Conservation (phyloP, 345 rosid species). For the Eucalyptus pauciflora region DNA sequence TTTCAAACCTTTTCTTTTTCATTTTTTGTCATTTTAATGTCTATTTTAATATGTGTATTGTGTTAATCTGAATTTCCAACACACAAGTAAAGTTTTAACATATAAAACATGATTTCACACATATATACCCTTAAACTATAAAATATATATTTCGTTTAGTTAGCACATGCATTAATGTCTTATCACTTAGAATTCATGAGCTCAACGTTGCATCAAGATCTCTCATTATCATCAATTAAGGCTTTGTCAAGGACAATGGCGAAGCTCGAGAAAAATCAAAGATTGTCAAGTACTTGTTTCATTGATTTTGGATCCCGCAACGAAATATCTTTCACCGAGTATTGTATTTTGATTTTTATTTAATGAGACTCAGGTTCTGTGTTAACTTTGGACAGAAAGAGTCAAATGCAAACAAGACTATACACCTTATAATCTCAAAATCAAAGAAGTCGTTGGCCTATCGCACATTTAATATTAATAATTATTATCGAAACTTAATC, state of each 20-base stretch:
- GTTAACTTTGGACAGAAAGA: too few relatives aligned
- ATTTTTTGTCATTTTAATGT: background rate
- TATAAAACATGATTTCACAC: background rate
- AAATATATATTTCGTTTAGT: background rate
- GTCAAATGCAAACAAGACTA: too few relatives aligned
- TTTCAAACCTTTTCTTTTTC: background rate
- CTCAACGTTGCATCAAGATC: background rate
- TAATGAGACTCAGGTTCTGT: too few relatives aligned
- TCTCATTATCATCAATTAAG: background rate
- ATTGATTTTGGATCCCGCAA: too few relatives aligned
- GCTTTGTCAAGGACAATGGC: rapidly evolving
- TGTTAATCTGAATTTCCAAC: background rate
- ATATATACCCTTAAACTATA: background rate
- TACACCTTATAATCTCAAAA: too few relatives aligned
- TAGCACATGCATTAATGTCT: background rate
- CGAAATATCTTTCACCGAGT: too few relatives aligned
- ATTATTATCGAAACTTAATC: too few relatives aligned
- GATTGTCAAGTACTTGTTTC: background rate
- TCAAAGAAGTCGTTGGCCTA: too few relatives aligned
- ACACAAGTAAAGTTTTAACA: background rate
- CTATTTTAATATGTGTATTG: background rate
- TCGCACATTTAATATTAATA: too few relatives aligned
- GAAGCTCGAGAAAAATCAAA: background rate
- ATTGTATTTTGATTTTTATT: too few relatives aligned
- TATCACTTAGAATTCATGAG: background rate